phyloP scores from a whole-genome alignment of 768 basidiomycete genomes.

The Leccinum uliginosum region DNA sequence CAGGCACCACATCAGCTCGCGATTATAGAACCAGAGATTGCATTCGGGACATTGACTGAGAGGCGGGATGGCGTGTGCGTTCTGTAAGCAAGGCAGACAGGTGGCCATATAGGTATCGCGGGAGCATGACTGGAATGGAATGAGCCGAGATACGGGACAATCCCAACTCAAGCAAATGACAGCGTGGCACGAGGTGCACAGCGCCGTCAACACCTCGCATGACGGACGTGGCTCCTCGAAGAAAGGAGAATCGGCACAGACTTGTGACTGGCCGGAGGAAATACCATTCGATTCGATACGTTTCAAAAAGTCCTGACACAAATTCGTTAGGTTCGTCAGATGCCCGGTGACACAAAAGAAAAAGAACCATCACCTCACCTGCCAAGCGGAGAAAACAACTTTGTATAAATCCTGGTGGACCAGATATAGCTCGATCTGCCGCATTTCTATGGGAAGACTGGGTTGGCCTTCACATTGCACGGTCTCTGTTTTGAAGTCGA shows the following conservation, averaged over 20 bases:
- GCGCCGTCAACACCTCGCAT: slow-evolving; percentile 4
- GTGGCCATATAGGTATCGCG: too few relatives aligned
- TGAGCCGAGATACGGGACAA: slow-evolving; percentile 14
- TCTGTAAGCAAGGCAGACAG: slow-evolving; percentile 11
- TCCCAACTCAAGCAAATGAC: slow-evolving; percentile 17
- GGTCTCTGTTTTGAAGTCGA: slow-evolving; percentile 18
- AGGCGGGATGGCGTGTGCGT: not conserved
- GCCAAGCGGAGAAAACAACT: too few relatives aligned
- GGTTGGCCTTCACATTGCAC: slow-evolving; percentile 10
- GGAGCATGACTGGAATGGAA: slow-evolving; percentile 17
- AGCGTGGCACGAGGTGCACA: slow-evolving; percentile 8
- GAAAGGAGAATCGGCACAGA: not conserved
- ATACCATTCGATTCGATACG: slow-evolving; percentile 12
- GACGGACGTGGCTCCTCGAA: slow-evolving; percentile 7
- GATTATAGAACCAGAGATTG: slow-evolving; percentile 16
- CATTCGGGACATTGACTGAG: slow-evolving; percentile 21
- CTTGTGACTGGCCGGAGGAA: not conserved
- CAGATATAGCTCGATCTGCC: slow-evolving; percentile 17
- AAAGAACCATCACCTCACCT: too few relatives aligned
- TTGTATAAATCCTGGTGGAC: too few relatives aligned
- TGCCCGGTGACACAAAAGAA: too few relatives aligned
- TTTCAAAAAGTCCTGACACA: slow-evolving; percentile 14
- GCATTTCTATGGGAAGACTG: slow-evolving; percentile 13
- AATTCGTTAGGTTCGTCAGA: too few relatives aligned
- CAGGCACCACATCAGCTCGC: slow-evolving; percentile 21